Evolutionary conservation across 805 yeast species (phyloP).

Genomic region (Candida endomychidarum): DNA sequence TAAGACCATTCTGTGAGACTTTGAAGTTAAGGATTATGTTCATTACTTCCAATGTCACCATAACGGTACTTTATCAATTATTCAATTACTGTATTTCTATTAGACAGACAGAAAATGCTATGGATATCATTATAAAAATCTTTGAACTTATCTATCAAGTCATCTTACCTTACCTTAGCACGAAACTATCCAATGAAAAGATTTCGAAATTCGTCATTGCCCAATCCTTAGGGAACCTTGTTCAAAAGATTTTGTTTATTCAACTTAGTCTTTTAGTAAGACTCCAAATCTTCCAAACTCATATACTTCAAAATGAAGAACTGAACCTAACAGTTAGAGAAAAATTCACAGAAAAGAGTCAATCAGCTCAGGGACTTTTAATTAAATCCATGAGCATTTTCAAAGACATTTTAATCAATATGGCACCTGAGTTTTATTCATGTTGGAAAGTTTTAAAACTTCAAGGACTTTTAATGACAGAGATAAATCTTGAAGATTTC

Average conservation of each 20-base stretch:
- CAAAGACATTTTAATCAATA: constrained; percentile 17
- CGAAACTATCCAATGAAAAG: neutral
- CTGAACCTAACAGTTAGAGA: neutral
- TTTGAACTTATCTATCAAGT: constrained; percentile 22
- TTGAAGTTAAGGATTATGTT: constrained; percentile 1
- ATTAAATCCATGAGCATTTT: constrained; percentile 20
- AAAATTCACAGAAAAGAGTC: neutral
- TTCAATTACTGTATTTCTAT: constrained; percentile 38
- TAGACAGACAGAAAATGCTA: constrained; percentile 28
- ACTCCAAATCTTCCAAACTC: constrained; percentile 13
- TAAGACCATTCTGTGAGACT: neutral
- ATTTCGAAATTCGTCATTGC: constrained; percentile 33
- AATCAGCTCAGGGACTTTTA: constrained; percentile 14
- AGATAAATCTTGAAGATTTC: constrained; percentile 25
- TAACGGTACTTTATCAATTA: constrained; percentile 26
- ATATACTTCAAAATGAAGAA: neutral
- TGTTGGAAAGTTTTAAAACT: constrained; percentile 66
- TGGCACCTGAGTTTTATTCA: constrained; percentile 56
- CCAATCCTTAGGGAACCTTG: constrained; percentile 30
- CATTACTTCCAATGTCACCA: neutral
- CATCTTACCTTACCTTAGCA: constrained; percentile 14
- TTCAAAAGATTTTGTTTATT: constrained; percentile 37
- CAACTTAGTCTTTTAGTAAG: constrained; percentile 14
- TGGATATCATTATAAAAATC: constrained; percentile 31
- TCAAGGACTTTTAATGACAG: constrained; percentile 36